These are phyloP conservation scores for Fusarium cicatricum DNA, from an alignment of 2,329 filamentous ascomycete species.

Conservation along the genomic window DNA sequence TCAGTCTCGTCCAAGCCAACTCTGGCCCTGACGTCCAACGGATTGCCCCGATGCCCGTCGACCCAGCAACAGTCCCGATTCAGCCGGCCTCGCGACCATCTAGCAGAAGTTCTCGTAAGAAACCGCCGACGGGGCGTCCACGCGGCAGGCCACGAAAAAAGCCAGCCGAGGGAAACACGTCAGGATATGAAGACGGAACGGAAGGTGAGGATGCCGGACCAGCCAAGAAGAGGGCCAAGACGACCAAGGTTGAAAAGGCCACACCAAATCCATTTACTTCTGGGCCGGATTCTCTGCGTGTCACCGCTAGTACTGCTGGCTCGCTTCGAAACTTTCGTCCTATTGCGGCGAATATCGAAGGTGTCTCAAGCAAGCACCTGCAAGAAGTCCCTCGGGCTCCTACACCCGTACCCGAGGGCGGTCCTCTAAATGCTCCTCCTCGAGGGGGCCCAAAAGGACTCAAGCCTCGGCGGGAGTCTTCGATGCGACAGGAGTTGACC, in stretches of 20 bases:
- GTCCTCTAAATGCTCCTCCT: constrained; percentile 40
- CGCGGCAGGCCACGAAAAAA: constrained; percentile 65
- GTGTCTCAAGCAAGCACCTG: constrained; percentile 59
- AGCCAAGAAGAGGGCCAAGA: constrained; percentile 77
- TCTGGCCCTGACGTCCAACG: constrained; percentile 45
- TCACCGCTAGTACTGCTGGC: constrained; percentile 89
- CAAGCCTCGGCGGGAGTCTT: constrained; percentile 67
- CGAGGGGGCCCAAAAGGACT: constrained; percentile 44
- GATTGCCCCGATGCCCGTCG: constrained; percentile 48
- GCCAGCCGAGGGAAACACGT: constrained; percentile 70
- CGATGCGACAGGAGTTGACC: constrained; percentile 60
- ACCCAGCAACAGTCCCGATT: constrained; percentile 32
- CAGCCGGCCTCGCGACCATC: constrained; percentile 62
- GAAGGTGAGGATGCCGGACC: constrained; percentile 63
- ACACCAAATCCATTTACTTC: constrained; percentile 76
- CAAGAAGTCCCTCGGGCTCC: constrained; percentile 80
- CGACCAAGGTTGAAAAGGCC: constrained; percentile 76
- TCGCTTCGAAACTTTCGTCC: constrained; percentile 88
- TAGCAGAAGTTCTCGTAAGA: constrained; percentile 63
- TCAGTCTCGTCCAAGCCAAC: constrained; percentile 36
- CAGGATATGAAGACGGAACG: constrained; percentile 74
- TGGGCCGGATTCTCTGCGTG: constrained; percentile 80
- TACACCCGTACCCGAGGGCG: constrained; percentile 72
- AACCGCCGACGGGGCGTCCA: constrained; percentile 61
- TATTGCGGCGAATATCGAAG: constrained; percentile 61